Conservation (phyloP, 306 rosid genomes). For the Urtica urens region DNA sequence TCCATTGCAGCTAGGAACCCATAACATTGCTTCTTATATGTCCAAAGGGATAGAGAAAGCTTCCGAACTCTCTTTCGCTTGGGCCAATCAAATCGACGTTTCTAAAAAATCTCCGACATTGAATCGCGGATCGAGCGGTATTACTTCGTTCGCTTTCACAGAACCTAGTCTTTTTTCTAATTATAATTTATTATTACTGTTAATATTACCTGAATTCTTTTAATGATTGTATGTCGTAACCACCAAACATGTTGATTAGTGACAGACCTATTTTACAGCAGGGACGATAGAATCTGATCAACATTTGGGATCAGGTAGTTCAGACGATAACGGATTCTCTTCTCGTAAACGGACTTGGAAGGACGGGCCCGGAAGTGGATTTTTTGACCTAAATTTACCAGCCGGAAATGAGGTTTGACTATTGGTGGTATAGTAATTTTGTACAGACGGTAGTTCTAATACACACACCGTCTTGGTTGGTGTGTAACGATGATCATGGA, state of each 20-base stretch:
- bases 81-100: slow-evolving; percentile 37
- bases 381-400: slow-evolving; percentile 92
- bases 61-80: slow-evolving; percentile 48
- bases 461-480: not conserved
- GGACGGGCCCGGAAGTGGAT: slow-evolving; percentile 44
- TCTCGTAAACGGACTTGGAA: slow-evolving; percentile 76
- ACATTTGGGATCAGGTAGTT: slow-evolving; percentile 63
- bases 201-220: too few species aligned
- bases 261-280: slow-evolving; percentile 46
- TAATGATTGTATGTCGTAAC: too few species aligned
- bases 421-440: too few species aligned
- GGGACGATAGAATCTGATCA: slow-evolving; percentile 43
- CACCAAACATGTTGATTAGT: slow-evolving; percentile 10
- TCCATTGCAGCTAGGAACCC: slow-evolving; percentile 48
- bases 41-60: slow-evolving; percentile 94
- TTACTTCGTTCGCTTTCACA: too few species aligned
- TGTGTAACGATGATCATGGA: too few species aligned
- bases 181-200: too few species aligned
- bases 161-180: too few species aligned
- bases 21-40: slow-evolving; percentile 79
- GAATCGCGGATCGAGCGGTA: slow-evolving; percentile 37
- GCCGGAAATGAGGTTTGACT: too few species aligned
- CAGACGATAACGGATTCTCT: slow-evolving; percentile 44
- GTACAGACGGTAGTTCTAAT: slow-evolving; percentile 19
- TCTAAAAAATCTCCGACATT: slow-evolving; percentile 31